These are phyloP conservation scores for Allium cepa DNA, from an alignment of 106 monocot species.

Conservation along the genomic window DNA sequence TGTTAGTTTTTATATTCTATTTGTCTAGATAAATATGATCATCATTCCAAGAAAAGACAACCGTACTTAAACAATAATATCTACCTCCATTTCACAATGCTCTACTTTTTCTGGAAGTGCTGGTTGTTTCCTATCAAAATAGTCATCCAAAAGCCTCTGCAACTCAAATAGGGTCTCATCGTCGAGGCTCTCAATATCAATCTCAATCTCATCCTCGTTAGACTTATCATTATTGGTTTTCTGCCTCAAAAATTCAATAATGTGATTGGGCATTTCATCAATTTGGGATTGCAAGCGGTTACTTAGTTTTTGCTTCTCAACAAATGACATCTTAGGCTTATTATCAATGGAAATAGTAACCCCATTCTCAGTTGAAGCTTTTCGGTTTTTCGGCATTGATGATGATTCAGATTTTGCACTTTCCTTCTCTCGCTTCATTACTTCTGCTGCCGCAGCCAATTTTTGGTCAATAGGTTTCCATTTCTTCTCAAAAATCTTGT, in stretches of 20 bases:
- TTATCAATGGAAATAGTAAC: slow-evolving; percentile 11
- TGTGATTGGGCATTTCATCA: slow-evolving; percentile 46
- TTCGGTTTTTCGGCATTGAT: slow-evolving; percentile 50
- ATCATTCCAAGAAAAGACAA: no score
- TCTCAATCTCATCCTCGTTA: slow-evolving; percentile 52
- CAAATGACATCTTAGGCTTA: slow-evolving; percentile 43
- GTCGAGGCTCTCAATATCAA: slow-evolving; percentile 63
- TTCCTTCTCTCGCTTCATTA: slow-evolving; percentile 19
- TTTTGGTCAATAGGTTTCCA: slow-evolving; percentile 84
- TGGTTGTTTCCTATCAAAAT: slow-evolving; percentile 17
- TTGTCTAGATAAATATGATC: no score
- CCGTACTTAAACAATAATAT: background rate
- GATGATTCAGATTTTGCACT: slow-evolving; percentile 16
- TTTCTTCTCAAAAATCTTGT: slow-evolving; percentile 70
- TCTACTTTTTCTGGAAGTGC: slow-evolving; percentile 29
- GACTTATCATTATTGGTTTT: slow-evolving; percentile 26
- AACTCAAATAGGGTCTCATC: slow-evolving; percentile 61
- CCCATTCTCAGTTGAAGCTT: slow-evolving; percentile 14
- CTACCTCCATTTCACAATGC: slow-evolving; percentile 56
- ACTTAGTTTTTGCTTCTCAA: slow-evolving; percentile 53
- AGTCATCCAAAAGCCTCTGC: slow-evolving; percentile 61
- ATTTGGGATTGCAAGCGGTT: slow-evolving; percentile 30
- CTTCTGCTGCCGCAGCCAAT: slow-evolving; percentile 23
- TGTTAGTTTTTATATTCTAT: no score
- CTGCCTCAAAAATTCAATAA: slow-evolving; percentile 56